phyloP scores from a whole-genome alignment of 257 asterid species.

The Thymus quinquecostatus region DNA sequence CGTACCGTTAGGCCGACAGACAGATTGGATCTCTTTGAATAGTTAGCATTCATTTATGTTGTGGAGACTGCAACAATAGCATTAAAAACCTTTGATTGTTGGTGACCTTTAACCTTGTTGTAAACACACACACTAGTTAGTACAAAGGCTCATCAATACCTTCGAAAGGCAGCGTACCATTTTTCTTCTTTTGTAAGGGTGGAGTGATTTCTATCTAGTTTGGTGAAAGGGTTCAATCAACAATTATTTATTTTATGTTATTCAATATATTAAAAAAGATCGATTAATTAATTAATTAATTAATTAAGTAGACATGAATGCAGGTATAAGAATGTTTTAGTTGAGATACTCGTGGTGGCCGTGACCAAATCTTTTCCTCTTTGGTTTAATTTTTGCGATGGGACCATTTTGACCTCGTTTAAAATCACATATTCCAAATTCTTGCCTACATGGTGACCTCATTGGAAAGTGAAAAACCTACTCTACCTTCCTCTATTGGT shows the following conservation, averaged over 20 bases:
- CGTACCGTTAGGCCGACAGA: no score
- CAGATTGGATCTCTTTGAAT: no score
- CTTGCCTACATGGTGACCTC: constrained; percentile 30
- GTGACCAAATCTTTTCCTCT: constrained; percentile 38
- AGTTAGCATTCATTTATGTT: not conserved
- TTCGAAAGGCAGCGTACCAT: constrained; percentile 25
- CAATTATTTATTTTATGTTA: not conserved
- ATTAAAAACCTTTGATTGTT: constrained; percentile 8
- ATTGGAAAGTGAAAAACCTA: constrained; percentile 9
- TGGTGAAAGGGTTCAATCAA: constrained; percentile 26
- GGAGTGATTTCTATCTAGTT: constrained; percentile 8
- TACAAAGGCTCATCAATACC: constrained; percentile 21
- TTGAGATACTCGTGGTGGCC: constrained; percentile 25
- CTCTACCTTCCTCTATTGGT: constrained; percentile 11
- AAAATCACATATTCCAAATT: constrained; percentile 18
- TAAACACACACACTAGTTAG: not conserved
- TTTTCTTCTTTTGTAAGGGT: constrained; percentile 3
- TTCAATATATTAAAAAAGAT: not conserved
- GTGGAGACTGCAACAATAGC: not conserved
- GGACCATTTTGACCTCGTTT: constrained; percentile 30
- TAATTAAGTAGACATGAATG: constrained; percentile 8
- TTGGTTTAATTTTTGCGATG: constrained; percentile 14
- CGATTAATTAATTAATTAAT: not conserved
- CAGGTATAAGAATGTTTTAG: constrained; percentile 29
- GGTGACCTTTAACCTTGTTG: constrained; percentile 14